Percentiles rank a stretch among this genome's conserved stretches.
phyloP scores from a whole-genome alignment of 352 stramenopile species.

The Phytophthora lateralis region DNA sequence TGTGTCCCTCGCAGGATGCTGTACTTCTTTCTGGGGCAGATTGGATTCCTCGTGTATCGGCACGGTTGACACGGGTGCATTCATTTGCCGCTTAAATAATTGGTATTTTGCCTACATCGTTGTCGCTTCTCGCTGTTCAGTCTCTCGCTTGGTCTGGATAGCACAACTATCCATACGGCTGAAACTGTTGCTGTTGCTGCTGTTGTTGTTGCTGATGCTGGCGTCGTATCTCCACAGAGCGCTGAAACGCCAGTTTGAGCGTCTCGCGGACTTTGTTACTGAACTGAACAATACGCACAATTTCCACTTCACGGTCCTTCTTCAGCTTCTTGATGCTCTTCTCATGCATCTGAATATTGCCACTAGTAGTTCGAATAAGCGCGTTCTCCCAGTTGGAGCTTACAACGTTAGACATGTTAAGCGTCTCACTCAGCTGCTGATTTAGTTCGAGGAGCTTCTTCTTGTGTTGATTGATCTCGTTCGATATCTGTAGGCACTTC shows the following conservation, averaged over 20 bases:
- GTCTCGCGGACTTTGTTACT: conserved; percentile 48
- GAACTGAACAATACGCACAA: conserved; percentile 81
- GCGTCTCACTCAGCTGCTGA: conserved; percentile 42
- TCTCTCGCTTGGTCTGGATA: not conserved
- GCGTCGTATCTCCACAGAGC: conserved; percentile 34
- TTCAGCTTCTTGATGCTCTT: conserved; percentile 44
- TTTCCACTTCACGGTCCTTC: conserved; percentile 66
- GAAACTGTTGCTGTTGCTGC: conserved; percentile 23
- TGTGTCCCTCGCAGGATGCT: conserved; percentile 57
- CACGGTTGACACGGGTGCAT: conserved; percentile 50
- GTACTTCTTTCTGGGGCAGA: conserved; percentile 84
- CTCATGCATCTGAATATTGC: conserved; percentile 51
- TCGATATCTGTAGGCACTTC: conserved; percentile 60
- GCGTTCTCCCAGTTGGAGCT: conserved; percentile 45
- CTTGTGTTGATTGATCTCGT: conserved; percentile 51
- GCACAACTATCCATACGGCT: conserved; percentile 22
- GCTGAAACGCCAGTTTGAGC: conserved; percentile 50
- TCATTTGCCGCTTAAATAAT: conserved; percentile 43
- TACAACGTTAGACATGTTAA: conserved; percentile 38
- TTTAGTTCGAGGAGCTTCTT: conserved; percentile 44
- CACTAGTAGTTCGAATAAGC: conserved; percentile 48
- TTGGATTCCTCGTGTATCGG: conserved; percentile 80
- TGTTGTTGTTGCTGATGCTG: conserved; percentile 40
- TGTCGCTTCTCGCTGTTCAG: not conserved
- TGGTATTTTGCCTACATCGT: conserved; percentile 24